phyloP scores from a whole-genome alignment of 75 land plant genomes.

The Gnetum montanum region DNA sequence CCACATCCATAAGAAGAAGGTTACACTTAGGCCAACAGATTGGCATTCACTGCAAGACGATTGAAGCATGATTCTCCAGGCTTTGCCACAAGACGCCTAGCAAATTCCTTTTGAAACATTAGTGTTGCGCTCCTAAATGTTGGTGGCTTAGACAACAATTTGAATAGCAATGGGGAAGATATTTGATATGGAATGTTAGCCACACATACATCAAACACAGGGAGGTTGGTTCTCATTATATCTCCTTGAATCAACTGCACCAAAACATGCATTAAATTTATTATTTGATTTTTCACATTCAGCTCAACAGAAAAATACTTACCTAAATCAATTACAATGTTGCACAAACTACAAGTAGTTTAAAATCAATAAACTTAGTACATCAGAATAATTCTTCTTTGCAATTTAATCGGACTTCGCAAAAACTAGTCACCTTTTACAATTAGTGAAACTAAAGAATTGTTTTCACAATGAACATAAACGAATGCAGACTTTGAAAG shows the following conservation, averaged over 20 bases:
- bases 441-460: too few relatives aligned
- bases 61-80: conserved; percentile 71
- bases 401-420: too few relatives aligned
- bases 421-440: too few relatives aligned
- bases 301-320: too few relatives aligned
- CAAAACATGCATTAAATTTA: too few relatives aligned
- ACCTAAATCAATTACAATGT: too few relatives aligned
- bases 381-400: too few relatives aligned
- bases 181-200: conserved; percentile 78
- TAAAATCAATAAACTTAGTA: too few relatives aligned
- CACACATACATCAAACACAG: conserved; percentile 55
- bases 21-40: conserved; percentile 49
- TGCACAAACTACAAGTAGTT: too few relatives aligned
- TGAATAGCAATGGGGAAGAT: conserved; percentile 63
- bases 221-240: conserved; percentile 52
- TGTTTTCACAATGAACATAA: too few relatives aligned
- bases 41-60: conserved; percentile 66
- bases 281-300: too few relatives aligned
- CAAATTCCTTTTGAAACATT: conserved; percentile 77
- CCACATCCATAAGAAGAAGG: conserved; percentile 54
- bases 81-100: conserved; percentile 48
- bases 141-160: conserved; percentile 27
- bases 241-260: conserved; percentile 34
- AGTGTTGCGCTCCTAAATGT: conserved; percentile 52
- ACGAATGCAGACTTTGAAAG: too few relatives aligned